Evolutionary conservation across 441 rosid genomes (phyloP).

Genomic region (Brassica balearica): DNA sequence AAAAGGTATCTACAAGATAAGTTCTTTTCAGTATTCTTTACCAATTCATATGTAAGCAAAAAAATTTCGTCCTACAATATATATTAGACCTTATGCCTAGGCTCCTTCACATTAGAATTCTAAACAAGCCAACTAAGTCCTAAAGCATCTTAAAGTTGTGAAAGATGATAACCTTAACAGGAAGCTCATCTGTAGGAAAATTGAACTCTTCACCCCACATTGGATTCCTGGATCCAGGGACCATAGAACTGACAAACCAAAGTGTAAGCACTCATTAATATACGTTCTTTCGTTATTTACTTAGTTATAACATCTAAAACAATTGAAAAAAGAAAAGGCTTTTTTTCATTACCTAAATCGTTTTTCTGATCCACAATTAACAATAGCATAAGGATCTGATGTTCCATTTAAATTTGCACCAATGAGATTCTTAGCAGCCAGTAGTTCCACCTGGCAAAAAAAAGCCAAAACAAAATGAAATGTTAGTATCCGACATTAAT

Average conservation of each 20-base stretch:
- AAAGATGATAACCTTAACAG: constrained; percentile 70
- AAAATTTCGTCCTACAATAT: not conserved
- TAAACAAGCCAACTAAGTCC: not conserved
- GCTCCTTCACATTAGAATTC: not conserved
- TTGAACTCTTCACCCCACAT: constrained; percentile 99
- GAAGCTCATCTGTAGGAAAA: constrained; percentile 90
- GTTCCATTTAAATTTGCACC: constrained; percentile 98
- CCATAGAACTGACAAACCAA: constrained; percentile 72
- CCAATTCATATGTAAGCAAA: not conserved
- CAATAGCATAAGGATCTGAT: constrained; percentile 98
- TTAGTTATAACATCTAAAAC: not conserved
- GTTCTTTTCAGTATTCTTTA: not conserved
- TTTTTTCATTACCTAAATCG: constrained; percentile 79
- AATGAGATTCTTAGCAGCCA: constrained; percentile 98
- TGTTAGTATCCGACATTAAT: constrained; percentile 16
- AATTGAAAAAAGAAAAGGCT: not conserved
- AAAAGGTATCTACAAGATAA: not conserved
- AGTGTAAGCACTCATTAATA: constrained; percentile 4
- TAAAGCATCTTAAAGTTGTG: constrained; percentile 18
- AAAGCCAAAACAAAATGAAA: not conserved
- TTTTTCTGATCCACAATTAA: constrained; percentile 94
- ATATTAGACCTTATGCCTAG: not conserved
- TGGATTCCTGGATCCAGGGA: constrained; percentile 98
- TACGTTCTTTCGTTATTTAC: constrained; percentile 1
- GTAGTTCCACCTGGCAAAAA: constrained; percentile 74